These are phyloP conservation scores for Canavalia ensiformis DNA, from an alignment of 306 rosid genomes.

Conservation along the genomic window DNA sequence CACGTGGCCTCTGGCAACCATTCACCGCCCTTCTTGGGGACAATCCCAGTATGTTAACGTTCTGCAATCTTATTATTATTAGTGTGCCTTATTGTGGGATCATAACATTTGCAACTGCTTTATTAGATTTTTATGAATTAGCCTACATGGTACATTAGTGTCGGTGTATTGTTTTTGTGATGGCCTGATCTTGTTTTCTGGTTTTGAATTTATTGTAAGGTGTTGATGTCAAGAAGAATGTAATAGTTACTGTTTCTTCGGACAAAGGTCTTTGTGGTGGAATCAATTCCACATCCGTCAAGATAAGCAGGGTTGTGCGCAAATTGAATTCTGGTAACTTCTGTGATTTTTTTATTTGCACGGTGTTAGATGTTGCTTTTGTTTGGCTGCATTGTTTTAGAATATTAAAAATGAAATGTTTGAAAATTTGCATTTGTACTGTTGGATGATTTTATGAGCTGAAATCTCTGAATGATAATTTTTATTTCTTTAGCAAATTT, in stretches of 20 bases:
- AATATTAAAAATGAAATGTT: not conserved
- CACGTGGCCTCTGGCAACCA: slow-evolving; percentile 99
- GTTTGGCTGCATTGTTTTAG: not conserved
- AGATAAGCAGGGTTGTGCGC: slow-evolving; percentile 80
- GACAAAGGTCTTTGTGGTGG: slow-evolving; percentile 99
- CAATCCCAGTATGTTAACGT: slow-evolving; percentile 68
- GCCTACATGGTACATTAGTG: not conserved
- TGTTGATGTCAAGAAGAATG: slow-evolving; percentile 80
- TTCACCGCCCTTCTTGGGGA: slow-evolving; percentile 96
- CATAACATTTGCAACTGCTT: not conserved
- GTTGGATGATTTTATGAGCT: slow-evolving; percentile 2
- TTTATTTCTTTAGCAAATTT: not conserved
- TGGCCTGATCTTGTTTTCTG: slow-evolving; percentile 32
- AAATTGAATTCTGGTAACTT: slow-evolving; percentile 81
- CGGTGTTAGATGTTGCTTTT: not conserved
- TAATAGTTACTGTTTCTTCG: slow-evolving; percentile 83
- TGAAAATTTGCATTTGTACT: slow-evolving; percentile 6
- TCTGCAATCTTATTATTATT: not conserved
- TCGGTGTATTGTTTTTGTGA: slow-evolving; percentile 11
- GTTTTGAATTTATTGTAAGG: slow-evolving; percentile 57
- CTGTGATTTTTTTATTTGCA: slow-evolving; percentile 28
- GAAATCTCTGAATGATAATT: slow-evolving; percentile 4
- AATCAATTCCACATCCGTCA: slow-evolving; percentile 95
- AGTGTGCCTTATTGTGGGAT: not conserved
- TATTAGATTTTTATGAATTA: slow-evolving; percentile 29